Evolutionary conservation across 768 basidiomycete species (phyloP).

Genomic region (Hypholoma fasciculare): DNA sequence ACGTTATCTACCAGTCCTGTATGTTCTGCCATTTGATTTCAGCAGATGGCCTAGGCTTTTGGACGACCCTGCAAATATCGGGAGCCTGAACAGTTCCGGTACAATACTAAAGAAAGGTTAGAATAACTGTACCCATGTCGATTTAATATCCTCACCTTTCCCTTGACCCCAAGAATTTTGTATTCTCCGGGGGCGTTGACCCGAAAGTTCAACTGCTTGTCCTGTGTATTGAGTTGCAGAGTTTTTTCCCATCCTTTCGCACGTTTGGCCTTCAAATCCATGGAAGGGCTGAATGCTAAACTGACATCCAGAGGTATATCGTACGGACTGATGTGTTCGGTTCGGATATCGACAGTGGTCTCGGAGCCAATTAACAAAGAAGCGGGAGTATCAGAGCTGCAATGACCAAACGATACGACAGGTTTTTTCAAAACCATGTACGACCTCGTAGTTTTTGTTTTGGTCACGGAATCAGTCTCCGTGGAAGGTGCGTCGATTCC

Average conservation of each 20-base stretch:
- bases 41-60: slow-evolving; percentile 75
- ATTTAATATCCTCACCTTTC: slow-evolving; percentile 45
- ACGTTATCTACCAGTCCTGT: slow-evolving; percentile 73
- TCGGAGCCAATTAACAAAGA: slow-evolving; percentile 74
- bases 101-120: slow-evolving; percentile 52
- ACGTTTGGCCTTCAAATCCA: slow-evolving; percentile 36
- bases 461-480: slow-evolving; percentile 26
- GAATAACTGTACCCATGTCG: background rate
- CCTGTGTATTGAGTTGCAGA: slow-evolving; percentile 47
- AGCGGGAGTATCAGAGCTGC: slow-evolving; percentile 68
- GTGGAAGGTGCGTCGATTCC: slow-evolving; percentile 28
- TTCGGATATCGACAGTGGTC: slow-evolving; percentile 51
- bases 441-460: slow-evolving; percentile 54
- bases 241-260: slow-evolving; percentile 65
- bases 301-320: slow-evolving; percentile 71
- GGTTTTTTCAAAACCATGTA: slow-evolving; percentile 74
- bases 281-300: slow-evolving; percentile 58
- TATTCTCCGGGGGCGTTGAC: slow-evolving; percentile 78
- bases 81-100: slow-evolving; percentile 83
- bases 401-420: slow-evolving; percentile 69
- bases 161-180: slow-evolving; percentile 65
- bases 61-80: slow-evolving; percentile 74
- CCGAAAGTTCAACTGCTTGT: slow-evolving; percentile 44
- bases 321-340: slow-evolving; percentile 55
- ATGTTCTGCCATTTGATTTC: slow-evolving; percentile 89